Conservation (phyloP, 768 basidiomycete species). For the Cyclocybe cylindracea region DNA sequence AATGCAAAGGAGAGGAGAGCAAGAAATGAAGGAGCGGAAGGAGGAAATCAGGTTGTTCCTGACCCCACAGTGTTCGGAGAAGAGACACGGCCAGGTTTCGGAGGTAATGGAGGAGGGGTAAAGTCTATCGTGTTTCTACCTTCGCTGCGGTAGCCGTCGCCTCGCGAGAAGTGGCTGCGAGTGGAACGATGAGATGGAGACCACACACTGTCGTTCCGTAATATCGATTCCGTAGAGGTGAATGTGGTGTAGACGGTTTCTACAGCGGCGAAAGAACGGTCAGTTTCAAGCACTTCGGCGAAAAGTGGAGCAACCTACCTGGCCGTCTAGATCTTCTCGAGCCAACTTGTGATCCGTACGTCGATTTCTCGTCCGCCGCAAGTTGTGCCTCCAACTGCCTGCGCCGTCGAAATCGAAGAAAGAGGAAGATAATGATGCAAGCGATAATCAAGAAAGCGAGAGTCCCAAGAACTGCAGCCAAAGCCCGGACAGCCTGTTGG, state of each 20-base stretch:
- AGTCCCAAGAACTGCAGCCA: constrained; percentile 27
- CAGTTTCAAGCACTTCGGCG: neutral
- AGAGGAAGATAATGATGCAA: constrained; percentile 5
- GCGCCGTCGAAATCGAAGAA: constrained; percentile 10
- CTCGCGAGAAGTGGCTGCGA: constrained; percentile 20
- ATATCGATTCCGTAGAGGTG: constrained; percentile 36
- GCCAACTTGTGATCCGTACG: neutral
- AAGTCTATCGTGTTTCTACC: constrained; percentile 15
- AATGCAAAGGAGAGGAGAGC: neutral
- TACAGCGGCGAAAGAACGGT: constrained; percentile 3
- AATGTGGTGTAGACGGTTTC: constrained; percentile 36
- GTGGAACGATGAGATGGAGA: constrained; percentile 19
- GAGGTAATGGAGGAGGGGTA: constrained; percentile 23
- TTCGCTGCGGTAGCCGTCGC: constrained; percentile 23
- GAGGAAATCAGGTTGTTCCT: too few relatives aligned
- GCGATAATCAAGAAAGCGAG: constrained; percentile 19
- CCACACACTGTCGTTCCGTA: constrained; percentile 29
- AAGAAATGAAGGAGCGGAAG: neutral
- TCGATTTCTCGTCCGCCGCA: neutral
- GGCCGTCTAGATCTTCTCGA: constrained; percentile 15
- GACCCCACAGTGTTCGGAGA: too few relatives aligned
- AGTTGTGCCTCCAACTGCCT: neutral
- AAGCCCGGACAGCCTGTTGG: constrained; percentile 18
- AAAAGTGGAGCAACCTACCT: constrained; percentile 14
- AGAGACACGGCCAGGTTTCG: constrained; percentile 14